phyloP scores from a whole-genome alignment of 2,329 filamentous ascomycete species.

The Colletotrichum limetticola region DNA sequence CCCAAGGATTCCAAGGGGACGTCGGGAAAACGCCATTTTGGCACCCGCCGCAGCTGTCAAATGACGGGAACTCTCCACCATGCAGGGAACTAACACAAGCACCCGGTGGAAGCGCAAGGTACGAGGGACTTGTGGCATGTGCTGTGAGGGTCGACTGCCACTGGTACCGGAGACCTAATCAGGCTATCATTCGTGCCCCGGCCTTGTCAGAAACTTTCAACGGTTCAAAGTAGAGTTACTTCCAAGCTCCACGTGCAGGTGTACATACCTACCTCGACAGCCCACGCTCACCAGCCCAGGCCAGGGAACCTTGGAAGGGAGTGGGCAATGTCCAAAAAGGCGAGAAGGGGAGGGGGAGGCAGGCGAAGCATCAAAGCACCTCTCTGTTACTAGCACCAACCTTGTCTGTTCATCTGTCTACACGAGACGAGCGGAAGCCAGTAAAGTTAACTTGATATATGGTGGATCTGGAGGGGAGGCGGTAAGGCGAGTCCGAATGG shows the following conservation, averaged over 20 bases:
- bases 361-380: neutral
- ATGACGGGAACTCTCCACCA: constrained; percentile 32
- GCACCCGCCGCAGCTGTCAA: constrained; percentile 33
- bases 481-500: neutral
- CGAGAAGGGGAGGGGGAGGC: neutral
- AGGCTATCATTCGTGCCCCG: neutral
- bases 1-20: neutral
- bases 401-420: constrained; percentile 10
- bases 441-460: constrained; percentile 6
- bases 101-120: neutral
- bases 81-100: constrained; percentile 16
- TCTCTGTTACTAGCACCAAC: constrained; percentile 5
- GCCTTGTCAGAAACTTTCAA: neutral
- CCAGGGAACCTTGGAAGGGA: neutral
- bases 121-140: neutral
- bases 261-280: neutral
- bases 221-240: constrained; percentile 3
- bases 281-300: neutral
- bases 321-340: neutral
- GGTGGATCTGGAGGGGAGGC: constrained; percentile 3
- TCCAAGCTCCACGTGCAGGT: constrained; percentile 6
- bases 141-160: neutral
- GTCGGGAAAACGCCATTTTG: constrained; percentile 33
- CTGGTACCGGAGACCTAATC: neutral
- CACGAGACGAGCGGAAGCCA: constrained; percentile 18